phyloP scores from a whole-genome alignment of 1,284 basidiomycete genomes.

The Ustilago shanxiensis region DNA sequence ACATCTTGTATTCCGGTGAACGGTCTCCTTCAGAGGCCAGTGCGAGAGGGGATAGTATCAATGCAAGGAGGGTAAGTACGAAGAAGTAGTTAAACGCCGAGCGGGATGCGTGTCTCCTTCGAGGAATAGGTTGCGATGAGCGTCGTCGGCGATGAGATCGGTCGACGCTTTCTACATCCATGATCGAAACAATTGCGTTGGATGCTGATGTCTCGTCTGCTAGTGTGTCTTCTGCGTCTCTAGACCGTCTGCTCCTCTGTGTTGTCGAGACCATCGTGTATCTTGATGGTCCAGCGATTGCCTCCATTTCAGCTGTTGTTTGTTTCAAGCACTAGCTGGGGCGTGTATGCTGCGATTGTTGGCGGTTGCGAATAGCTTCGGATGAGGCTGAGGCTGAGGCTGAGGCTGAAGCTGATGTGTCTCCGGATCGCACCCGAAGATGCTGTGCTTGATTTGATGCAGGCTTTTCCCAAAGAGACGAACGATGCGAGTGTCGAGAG shows the following conservation, averaged over 20 bases:
- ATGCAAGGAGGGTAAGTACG: constrained; percentile 16
- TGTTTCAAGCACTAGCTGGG: too few relatives aligned
- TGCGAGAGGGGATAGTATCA: constrained; percentile 16
- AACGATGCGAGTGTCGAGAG: too few relatives aligned
- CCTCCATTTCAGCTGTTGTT: neutral
- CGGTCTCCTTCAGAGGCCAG: constrained; percentile 66
- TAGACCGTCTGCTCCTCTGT: neutral
- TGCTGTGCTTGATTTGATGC: neutral
- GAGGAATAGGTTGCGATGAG: neutral
- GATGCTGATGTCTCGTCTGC: neutral
- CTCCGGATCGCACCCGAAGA: neutral
- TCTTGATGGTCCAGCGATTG: constrained; percentile 22
- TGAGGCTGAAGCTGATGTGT: neutral
- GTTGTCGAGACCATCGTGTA: neutral
- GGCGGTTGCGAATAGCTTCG: neutral
- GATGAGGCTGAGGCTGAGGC: neutral
- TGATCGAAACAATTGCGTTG: neutral
- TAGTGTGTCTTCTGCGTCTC: neutral
- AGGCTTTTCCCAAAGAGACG: neutral
- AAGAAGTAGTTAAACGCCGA: constrained; percentile 11
- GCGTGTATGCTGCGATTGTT: neutral
- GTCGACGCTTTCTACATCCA: too few relatives aligned
- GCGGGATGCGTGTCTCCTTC: constrained; percentile 1
- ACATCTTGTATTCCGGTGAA: constrained; percentile 61
- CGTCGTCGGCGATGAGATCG: neutral